Evolutionary conservation across 2,329 filamentous ascomycete species (phyloP).

Genomic region (Emmonsiellopsis sp.): DNA sequence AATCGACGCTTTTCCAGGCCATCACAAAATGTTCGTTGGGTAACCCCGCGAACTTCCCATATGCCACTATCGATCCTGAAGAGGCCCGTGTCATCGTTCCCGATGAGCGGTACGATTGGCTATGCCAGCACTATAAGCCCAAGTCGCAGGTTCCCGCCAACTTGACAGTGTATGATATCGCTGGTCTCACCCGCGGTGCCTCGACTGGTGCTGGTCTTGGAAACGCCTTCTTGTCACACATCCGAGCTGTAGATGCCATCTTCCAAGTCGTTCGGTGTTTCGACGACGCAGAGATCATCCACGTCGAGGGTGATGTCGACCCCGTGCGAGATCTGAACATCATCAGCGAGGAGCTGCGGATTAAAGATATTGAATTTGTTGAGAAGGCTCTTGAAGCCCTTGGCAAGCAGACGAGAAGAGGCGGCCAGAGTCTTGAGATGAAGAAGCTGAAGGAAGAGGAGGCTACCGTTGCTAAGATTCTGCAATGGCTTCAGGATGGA

Average conservation of each 20-base stretch:
- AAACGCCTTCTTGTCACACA: constrained; percentile 97
- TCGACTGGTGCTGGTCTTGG: constrained; percentile 96
- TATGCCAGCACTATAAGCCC: constrained; percentile 92
- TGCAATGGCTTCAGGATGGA: constrained; percentile 72
- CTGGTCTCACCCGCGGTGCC: constrained; percentile 87
- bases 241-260: constrained; percentile 94
- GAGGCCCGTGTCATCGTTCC: constrained; percentile 96
- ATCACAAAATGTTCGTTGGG: constrained; percentile 96
- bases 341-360: constrained; percentile 88
- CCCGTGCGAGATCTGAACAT: constrained; percentile 89
- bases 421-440: constrained; percentile 91
- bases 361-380: constrained; percentile 98
- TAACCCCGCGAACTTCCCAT: constrained; percentile 99
- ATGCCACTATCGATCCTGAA: constrained; percentile 97
- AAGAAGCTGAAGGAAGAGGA: constrained; percentile 96
- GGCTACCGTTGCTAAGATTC: constrained; percentile 82
- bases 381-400: constrained; percentile 90
- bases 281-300: constrained; percentile 98
- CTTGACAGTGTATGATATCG: constrained; percentile 97
- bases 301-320: constrained; percentile 98
- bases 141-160: constrained; percentile 96
- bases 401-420: constrained; percentile 88
- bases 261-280: constrained; percentile 96
- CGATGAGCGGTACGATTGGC: constrained; percentile 92
- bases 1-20: constrained; percentile 98